phyloP scores from a whole-genome alignment of 1,139 yeast genomes.

The Pichia sp. region DNA sequence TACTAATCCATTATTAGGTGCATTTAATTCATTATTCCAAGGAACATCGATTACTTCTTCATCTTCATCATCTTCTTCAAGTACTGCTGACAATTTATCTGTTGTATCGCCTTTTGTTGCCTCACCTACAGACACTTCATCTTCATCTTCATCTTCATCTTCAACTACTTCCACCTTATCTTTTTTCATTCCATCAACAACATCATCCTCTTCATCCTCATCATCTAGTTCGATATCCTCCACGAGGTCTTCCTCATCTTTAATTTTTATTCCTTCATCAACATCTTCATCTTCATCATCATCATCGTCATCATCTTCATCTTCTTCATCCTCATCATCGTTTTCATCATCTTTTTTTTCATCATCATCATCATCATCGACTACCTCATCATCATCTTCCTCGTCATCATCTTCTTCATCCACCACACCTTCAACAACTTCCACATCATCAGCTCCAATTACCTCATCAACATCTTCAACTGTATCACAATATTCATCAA shows the following conservation, averaged over 20 bases:
- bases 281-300: background rate
- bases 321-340: background rate
- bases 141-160: slow-evolving; percentile 1
- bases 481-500: slow-evolving; percentile 8
- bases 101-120: no score
- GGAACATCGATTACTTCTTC: slow-evolving; percentile 3
- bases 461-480: slow-evolving; percentile 8
- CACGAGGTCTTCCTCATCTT: background rate
- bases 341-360: background rate
- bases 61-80: slow-evolving; percentile 3
- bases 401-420: slow-evolving; percentile 3
- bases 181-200: slow-evolving; percentile 4
- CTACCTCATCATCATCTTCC: slow-evolving; percentile 3
- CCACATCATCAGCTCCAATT: slow-evolving; percentile 4
- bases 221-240: background rate
- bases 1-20: background rate
- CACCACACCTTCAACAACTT: background rate
- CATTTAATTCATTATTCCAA: background rate
- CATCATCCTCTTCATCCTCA: slow-evolving; percentile 5
- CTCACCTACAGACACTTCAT: background rate
- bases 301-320: background rate
- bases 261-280: background rate
- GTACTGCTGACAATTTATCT: background rate
- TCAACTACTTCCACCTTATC: slow-evolving; percentile 11
- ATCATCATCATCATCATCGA: slow-evolving; percentile 3